Evolutionary conservation across 148 eudicot genomes (phyloP), one percentile per base, ranked within the genome.

Genomic region (Gaultheria prostrata): DNA sequence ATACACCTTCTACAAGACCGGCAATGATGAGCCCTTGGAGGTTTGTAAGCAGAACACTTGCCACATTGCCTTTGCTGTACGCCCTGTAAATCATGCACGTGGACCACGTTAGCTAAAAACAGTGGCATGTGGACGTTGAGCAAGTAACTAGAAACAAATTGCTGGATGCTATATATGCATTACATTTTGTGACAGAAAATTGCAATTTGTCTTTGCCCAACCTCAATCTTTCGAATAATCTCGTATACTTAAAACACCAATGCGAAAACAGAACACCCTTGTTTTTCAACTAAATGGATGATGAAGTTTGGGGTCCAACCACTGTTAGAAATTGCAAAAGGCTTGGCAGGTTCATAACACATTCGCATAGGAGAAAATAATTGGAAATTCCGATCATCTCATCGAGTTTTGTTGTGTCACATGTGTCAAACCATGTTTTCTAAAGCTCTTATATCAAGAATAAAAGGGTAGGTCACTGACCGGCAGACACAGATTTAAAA

Each of bases 21-120:
- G 80, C 93, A 92, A 90, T 92, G 95, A 91, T 91, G 95, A 83
- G 95, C 80, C 84, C 93, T 91, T 20, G 91, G 92, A 86, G 93
- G 95, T 89, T 90, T 92, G 89, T 88, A 87, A 51, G 87, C 88
- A 70, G 92, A 86, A 78, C 95, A 92, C 86, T 91, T 90, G 67
- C 87, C 95, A 84, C 95, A 92, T 13, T 53, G 85, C 78, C 67
- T 89, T 77, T 28, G 48, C 56, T 74, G 84, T 24, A 75, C 70
- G 46, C 72, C 87, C 93, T 88, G 86, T 39, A 76, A 82, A 76
- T 13, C 75, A 79, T 35, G 24, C 28, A 84, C 14, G n/a, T 21
- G 45, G 50, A 30, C 49, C 39, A 30, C 30, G 43, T 63, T n/a
- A 49, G 39, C 54, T 48, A 77, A 50, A 49, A 50, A 11, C 49